Percentiles rank a stretch among this genome's conserved stretches.
Conservation (phyloP, 805 yeast genomes). For the Spathaspora gorwiae region DNA sequence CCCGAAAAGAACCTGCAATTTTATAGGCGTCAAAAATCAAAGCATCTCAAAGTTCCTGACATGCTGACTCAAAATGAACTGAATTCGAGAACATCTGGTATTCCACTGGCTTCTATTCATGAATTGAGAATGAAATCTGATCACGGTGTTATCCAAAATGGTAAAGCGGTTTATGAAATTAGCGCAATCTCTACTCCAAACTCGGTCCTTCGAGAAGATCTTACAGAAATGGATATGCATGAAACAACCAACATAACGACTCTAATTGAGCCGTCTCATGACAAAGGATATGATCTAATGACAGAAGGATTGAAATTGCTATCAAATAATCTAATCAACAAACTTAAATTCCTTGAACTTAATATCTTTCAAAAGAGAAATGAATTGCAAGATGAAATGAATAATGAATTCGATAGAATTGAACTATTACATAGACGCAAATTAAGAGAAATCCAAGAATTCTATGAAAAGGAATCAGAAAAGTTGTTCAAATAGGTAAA, state of each 20-base stretch:
- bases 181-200: background rate
- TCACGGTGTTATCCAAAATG: too few species aligned
- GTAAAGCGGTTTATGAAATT: background rate
- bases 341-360: constrained; percentile 10
- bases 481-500: constrained; percentile 1
- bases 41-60: too few species aligned
- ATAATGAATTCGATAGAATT: constrained; percentile 10
- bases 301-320: constrained; percentile 8
- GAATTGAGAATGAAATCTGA: too few species aligned
- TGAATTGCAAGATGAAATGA: constrained; percentile 9
- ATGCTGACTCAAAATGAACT: too few species aligned
- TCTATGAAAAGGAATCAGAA: constrained; percentile 5
- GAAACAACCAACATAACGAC: background rate
- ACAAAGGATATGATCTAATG: constrained; percentile 5
- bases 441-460: constrained; percentile 6
- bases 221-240: background rate
- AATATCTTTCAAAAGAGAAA: constrained; percentile 7
- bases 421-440: constrained; percentile 3
- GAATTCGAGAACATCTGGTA: too few species aligned
- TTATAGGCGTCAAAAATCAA: too few species aligned
- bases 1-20: too few species aligned
- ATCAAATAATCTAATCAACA: constrained; percentile 8
- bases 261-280: background rate
- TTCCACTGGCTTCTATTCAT: too few species aligned
- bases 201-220: background rate